A percentile compares a stretch with the other conserved stretches of the same genome.
phyloP scores from a whole-genome alignment of 106 monocot genomes.

The Allium sativum region DNA sequence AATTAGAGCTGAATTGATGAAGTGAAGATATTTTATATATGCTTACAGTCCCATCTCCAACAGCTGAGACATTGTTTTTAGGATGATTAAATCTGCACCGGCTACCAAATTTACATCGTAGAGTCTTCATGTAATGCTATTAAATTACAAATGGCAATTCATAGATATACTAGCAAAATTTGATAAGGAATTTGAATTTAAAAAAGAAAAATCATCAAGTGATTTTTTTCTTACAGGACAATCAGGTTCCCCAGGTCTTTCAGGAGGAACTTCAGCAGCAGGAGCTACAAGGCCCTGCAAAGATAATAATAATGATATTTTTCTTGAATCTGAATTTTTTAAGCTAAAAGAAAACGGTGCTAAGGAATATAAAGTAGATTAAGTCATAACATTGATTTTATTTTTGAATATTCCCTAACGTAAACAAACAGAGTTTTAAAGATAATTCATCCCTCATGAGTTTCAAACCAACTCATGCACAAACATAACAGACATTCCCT shows the following conservation, averaged over 20 bases:
- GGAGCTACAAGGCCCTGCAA: constrained; percentile 44
- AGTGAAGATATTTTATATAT: neutral
- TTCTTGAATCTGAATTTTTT: too few relatives aligned
- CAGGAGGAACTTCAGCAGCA: constrained; percentile 57
- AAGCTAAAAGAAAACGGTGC: too few relatives aligned
- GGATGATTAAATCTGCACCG: constrained; percentile 88
- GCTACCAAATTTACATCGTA: constrained; percentile 64
- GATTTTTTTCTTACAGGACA: constrained; percentile 58
- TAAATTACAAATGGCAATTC: neutral
- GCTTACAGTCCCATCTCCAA: constrained; percentile 9
- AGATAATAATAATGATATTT: constrained; percentile 1
- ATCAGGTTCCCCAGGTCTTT: constrained; percentile 89
- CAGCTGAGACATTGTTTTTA: constrained; percentile 18
- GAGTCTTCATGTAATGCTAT: constrained; percentile 73
- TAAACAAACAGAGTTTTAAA: too few relatives aligned
- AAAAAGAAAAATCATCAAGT: neutral
- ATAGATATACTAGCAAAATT: neutral
- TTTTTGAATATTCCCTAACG: too few relatives aligned
- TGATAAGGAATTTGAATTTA: neutral
- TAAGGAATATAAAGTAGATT: too few relatives aligned
- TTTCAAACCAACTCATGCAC: too few relatives aligned
- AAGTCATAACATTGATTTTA: too few relatives aligned
- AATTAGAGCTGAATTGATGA: neutral
- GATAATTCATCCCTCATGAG: too few relatives aligned
- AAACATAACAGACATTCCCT: too few relatives aligned